Evolutionary conservation across 2,329 filamentous ascomycete species (phyloP), one percentile per base, ranked within the genome.

Genomic region (Microdochium paspali): DNA sequence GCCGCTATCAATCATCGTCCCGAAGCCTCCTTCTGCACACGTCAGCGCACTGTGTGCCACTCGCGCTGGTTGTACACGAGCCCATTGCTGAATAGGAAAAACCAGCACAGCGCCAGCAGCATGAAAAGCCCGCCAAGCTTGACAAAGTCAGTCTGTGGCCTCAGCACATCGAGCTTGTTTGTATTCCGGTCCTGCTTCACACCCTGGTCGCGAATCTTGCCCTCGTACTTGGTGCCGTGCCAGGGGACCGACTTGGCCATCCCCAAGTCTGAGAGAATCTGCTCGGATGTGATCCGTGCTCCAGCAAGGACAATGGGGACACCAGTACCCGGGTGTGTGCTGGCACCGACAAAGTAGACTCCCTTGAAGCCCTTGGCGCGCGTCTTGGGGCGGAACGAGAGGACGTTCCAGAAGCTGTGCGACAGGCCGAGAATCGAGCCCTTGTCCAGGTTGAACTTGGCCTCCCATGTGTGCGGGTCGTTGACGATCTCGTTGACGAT

Each of bases 231-330:
- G 4, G 53, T 47, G 30, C 51, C 51, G 42, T 50, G 51, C 65
- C 65, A 68, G 5, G 62, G 58, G 9, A 60, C 54, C 24, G 42
- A 20, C 47, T 66, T 20, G 1, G 56, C 48, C 18, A 60, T 46
- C n/a, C 35, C 35, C 15, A 40, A 20, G 45, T 69, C 66, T 5
- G 53, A 58, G 23, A 73, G 55, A 18, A 73, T 65, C 59, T 73
- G 68, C 54, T 72, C 69, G 1, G 65, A 55, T 10, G 69, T 71
- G 48, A 88, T 72, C 61, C 80, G 84, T 9, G 80, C 79, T 0
- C 85, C 84, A 0, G 84, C 84, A 10, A 88, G 66, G 24, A 83
- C 81, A 48, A 89, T 85, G 3, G 85, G 85, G 20, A 89, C 85
- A 0, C 85, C 85, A 0, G 85, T 88, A 1, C 85, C 85, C 0